Evolutionary conservation across 2,329 filamentous ascomycete species (phyloP), one percentile per base, ranked within the genome.

Genomic region (Cladosporium sp.): DNA sequence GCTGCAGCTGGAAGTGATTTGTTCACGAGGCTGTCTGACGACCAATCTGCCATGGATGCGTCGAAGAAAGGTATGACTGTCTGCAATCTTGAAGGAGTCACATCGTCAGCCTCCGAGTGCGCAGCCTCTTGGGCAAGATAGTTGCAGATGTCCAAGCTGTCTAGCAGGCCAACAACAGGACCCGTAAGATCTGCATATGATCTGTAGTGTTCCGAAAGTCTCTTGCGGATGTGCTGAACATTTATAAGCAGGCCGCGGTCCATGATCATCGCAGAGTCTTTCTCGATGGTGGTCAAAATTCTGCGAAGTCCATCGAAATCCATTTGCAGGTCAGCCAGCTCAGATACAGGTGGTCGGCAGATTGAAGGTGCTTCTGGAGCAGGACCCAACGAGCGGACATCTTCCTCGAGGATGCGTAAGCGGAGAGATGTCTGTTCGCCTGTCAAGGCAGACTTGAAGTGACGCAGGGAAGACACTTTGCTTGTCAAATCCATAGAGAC

Each of bases 121-220:
- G 20, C 2, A 9, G 49, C 53, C 48, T 44, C 39, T 17, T 20
- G 20, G 3, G 59, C 48, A 2, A 71, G 57, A 24, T 59, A 42
- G 15, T 60, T 60, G 7, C 62, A 60, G 5, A 68, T 56, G 8
- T 64, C 84, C 9, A 97, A 76, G 64, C 90, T 90, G 58, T 88
- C 85, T 42, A 97, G 77, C 62, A 97, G 88, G 53, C 88, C 90
- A 44, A 91, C 80, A 10, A 91, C 81, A 3, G 91, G 92, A 44
- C 83, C 79, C 0, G 88, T 89, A 64, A 97, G 83, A 68, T 99
- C 94, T 60, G 91, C 89, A 66, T 97, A 97, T 13, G 85, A 85
- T 37, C 85, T 82, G 68, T 91, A 95, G 35, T 85, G 80, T 28
- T 83, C 78, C 1, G 80, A 81, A 7, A 99, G 80, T 44, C 92